phyloP scores from a whole-genome alignment of 2,329 filamentous ascomycete species.

The Neocucurbitaria cava region DNA sequence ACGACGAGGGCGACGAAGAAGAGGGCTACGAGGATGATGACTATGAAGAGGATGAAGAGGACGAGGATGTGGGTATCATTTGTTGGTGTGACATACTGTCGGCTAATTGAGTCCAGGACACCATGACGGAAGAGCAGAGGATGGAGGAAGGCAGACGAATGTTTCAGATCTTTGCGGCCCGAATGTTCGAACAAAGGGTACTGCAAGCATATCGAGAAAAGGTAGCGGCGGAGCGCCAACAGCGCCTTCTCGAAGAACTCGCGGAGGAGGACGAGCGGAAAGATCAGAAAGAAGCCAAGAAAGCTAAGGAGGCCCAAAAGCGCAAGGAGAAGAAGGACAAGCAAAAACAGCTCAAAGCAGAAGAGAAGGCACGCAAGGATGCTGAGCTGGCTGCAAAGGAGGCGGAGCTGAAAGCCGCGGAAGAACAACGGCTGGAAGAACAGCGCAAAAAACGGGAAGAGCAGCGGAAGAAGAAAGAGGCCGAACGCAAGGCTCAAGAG shows the following conservation, averaged over 20 bases:
- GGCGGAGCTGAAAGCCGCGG: conserved; percentile 74
- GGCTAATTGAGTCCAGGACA: conserved; percentile 68
- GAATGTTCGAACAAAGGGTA: conserved; percentile 98
- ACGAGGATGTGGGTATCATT: conserved; percentile 42
- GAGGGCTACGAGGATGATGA: conserved; percentile 69
- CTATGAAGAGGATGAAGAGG: conserved; percentile 45
- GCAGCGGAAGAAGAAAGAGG: conserved; percentile 88
- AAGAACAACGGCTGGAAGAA: conserved; percentile 81
- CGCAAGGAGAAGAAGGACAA: conserved; percentile 91
- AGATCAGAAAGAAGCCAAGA: conserved; percentile 86
- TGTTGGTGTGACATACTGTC: conserved; percentile 11
- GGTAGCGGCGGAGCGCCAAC: conserved; percentile 89
- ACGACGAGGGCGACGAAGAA: conserved; percentile 69
- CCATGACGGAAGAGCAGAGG: conserved; percentile 96
- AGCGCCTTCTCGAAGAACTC: conserved; percentile 88
- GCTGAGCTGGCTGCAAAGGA: conserved; percentile 91
- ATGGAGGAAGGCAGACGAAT: conserved; percentile 98
- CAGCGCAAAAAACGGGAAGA: conserved; percentile 84
- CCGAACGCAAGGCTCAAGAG: conserved; percentile 87
- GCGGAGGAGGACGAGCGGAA: conserved; percentile 82
- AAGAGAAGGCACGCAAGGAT: conserved; percentile 86
- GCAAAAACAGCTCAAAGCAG: conserved; percentile 87
- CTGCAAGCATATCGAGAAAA: conserved; percentile 98
- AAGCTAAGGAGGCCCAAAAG: conserved; percentile 91
- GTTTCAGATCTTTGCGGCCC: conserved; percentile 99